A percentile compares a stretch with the other conserved stretches of the same genome.
phyloP scores from a whole-genome alignment of 2,329 filamentous ascomycete species.

The Dactylellina leptospora region DNA sequence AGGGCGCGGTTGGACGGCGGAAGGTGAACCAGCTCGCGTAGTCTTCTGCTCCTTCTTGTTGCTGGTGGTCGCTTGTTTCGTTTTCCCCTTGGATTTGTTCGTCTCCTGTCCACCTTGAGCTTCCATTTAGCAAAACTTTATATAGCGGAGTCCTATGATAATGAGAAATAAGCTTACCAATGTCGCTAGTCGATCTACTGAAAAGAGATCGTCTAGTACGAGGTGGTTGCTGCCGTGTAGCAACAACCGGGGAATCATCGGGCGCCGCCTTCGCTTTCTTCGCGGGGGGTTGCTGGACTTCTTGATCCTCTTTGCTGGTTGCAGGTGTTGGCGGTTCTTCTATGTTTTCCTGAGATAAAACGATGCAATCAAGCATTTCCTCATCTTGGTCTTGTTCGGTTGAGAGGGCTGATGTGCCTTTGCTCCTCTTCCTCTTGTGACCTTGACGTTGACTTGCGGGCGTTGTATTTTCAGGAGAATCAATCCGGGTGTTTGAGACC shows the following conservation, averaged over 20 bases:
- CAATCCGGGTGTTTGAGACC: constrained; percentile 9
- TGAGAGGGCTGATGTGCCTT: constrained; percentile 15
- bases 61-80: constrained; percentile 17
- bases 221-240: constrained; percentile 28
- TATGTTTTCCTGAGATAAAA: constrained; percentile 3
- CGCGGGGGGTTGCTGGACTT: constrained; percentile 42
- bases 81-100: constrained; percentile 7
- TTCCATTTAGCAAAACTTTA: constrained; percentile 33
- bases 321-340: constrained; percentile 7
- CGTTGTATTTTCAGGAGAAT: constrained; percentile 11
- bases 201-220: constrained; percentile 35
- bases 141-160: neutral
- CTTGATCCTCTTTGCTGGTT: constrained; percentile 30
- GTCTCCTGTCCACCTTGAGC: constrained; percentile 48
- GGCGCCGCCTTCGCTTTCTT: constrained; percentile 43
- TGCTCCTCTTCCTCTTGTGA: constrained; percentile 48
- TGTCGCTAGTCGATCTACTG: constrained; percentile 14
- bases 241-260: constrained; percentile 27
- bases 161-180: constrained; percentile 21
- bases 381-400: constrained; percentile 12
- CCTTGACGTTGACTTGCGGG: constrained; percentile 19
- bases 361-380: constrained; percentile 40
- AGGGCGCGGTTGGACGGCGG: constrained; percentile 19
- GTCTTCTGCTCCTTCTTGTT: constrained; percentile 38
- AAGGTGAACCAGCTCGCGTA: constrained; percentile 34